Conservation (phyloP, 1,284 basidiomycete genomes). For the Ganoderma resinaceum region DNA sequence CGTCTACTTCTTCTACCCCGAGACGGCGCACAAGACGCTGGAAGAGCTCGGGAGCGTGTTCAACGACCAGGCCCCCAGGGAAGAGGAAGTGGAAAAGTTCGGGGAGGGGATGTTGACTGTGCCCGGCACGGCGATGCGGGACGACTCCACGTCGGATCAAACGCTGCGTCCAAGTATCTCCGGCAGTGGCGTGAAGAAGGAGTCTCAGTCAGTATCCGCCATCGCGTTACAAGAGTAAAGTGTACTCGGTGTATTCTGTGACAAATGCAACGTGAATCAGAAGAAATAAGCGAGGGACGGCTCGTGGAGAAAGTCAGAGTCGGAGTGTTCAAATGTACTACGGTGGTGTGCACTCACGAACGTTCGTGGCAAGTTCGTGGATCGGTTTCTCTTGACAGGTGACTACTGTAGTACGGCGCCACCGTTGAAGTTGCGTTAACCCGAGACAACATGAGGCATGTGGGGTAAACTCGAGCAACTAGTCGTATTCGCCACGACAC, state of each 20-base stretch:
- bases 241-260: neutral
- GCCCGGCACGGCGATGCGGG: neutral
- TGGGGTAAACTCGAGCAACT: too few species aligned
- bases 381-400: neutral
- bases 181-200: neutral
- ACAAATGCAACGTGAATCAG: neutral
- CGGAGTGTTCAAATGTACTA: too few species aligned
- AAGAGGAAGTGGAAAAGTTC: conserved; percentile 13
- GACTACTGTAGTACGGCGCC: neutral
- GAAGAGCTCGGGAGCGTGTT: conserved; percentile 59
- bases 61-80: conserved; percentile 43
- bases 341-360: too few species aligned
- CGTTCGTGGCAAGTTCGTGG: neutral
- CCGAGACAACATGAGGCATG: neutral
- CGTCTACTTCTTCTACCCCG: conserved; percentile 55
- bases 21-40: conserved; percentile 52
- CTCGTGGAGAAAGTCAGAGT: too few species aligned
- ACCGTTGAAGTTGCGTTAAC: neutral
- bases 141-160: conserved; percentile 6
- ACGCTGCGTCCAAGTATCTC: conserved; percentile 8
- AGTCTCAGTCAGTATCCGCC: neutral
- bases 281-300: neutral
- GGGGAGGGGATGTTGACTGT: neutral
- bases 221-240: neutral
- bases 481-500: neutral